Evolutionary conservation across 331 rosid genomes (phyloP).

Genomic region (Acacia pycnantha): DNA sequence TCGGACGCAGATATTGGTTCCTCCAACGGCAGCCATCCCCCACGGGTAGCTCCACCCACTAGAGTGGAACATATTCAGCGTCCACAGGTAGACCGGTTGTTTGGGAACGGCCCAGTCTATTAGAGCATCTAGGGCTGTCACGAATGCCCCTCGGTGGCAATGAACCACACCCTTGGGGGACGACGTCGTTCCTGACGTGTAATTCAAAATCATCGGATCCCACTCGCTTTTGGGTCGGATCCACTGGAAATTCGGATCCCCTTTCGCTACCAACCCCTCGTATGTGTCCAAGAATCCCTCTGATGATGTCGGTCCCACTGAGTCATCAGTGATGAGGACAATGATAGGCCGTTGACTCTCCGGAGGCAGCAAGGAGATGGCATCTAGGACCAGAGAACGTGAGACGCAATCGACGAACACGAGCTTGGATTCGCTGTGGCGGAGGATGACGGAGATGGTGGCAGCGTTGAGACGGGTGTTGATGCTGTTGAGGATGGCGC

Average conservation of each 20-base stretch:
- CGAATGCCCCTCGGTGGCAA: slow-evolving; percentile 45
- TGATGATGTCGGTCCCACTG: background rate
- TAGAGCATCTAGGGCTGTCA: slow-evolving; percentile 32
- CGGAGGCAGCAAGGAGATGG: slow-evolving; percentile 39
- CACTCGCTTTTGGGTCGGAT: slow-evolving; percentile 50
- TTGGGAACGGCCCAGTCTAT: slow-evolving; percentile 45
- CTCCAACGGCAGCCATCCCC: slow-evolving; percentile 62
- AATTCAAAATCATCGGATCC: slow-evolving; percentile 53
- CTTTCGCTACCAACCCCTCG: slow-evolving; percentile 33
- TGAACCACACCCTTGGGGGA: slow-evolving; percentile 68
- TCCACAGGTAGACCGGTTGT: slow-evolving; percentile 21
- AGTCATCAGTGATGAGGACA: slow-evolving; percentile 42
- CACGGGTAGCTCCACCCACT: slow-evolving; percentile 50
- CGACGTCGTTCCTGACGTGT: slow-evolving; percentile 75
- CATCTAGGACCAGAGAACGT: slow-evolving; percentile 20
- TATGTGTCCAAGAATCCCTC: slow-evolving; percentile 19
- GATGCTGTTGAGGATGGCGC: slow-evolving; percentile 54
- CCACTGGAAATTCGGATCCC: slow-evolving; percentile 51
- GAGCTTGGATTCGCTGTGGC: slow-evolving; percentile 60
- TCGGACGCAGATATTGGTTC: slow-evolving; percentile 52
- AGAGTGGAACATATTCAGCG: background rate
- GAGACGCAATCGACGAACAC: slow-evolving; percentile 43
- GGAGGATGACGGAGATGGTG: slow-evolving; percentile 49
- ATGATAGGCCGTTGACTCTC: slow-evolving; percentile 25
- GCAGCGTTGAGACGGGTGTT: slow-evolving; percentile 52